Percentiles rank a stretch among this genome's conserved stretches.
These are phyloP conservation scores for Monosporascus cannonballus DNA, from an alignment of 2,329 filamentous ascomycete genomes.

Conservation along the genomic window DNA sequence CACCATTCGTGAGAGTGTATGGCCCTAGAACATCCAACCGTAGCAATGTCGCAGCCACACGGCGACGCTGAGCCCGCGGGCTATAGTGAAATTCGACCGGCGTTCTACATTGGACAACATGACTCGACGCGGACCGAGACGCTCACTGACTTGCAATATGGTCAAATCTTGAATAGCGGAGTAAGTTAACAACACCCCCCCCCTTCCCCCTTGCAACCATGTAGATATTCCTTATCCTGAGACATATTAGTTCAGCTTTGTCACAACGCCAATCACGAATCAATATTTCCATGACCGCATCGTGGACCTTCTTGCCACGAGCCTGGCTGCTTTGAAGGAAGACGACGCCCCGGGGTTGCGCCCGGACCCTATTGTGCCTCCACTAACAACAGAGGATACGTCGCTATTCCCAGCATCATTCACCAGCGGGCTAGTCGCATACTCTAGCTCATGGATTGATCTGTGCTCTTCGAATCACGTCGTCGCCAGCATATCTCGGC, in stretches of 20 bases:
- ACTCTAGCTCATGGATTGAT: constrained; percentile 90
- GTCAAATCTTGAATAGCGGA: constrained; percentile 61
- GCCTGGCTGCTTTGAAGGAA: constrained; percentile 42
- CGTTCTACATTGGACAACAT: constrained; percentile 70
- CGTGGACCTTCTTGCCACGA: constrained; percentile 51
- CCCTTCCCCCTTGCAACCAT: background rate
- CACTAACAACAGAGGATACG: constrained; percentile 76
- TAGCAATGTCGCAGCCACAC: constrained; percentile 17
- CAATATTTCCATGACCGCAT: constrained; percentile 64
- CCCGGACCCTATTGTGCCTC: constrained; percentile 53
- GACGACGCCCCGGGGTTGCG: constrained; percentile 39
- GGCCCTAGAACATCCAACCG: too few relatives aligned
- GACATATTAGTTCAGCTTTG: constrained; percentile 62
- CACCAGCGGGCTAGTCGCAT: constrained; percentile 69
- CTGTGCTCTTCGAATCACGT: constrained; percentile 75
- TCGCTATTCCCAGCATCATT: constrained; percentile 61
- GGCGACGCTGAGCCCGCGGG: constrained; percentile 12
- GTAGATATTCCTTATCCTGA: constrained; percentile 9
- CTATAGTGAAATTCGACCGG: constrained; percentile 45
- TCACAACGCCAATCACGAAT: constrained; percentile 74
- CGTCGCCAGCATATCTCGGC: constrained; percentile 79
- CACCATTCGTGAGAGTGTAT: too few relatives aligned
- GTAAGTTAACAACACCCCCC: constrained; percentile 40
- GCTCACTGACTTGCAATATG: constrained; percentile 58
- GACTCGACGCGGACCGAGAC: constrained; percentile 57